Evolutionary conservation across 108 stramenopile genomes (phyloP).

Genomic region (Nannochloropsis salina): DNA sequence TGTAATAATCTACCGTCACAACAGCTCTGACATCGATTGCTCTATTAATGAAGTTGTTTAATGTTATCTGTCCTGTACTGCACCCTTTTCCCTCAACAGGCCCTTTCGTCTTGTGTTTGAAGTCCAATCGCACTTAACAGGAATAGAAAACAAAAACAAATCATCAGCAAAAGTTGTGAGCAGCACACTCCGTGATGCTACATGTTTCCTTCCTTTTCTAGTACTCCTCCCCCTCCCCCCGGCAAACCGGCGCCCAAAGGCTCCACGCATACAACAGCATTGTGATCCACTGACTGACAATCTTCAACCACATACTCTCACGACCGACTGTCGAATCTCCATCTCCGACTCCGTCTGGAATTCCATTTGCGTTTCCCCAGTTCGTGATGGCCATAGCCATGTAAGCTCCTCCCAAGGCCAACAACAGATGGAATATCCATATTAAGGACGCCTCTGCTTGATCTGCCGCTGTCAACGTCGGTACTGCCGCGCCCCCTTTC

Average conservation of each 20-base stretch:
- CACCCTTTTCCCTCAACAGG: no score
- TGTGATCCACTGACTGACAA: conserved; percentile 14
- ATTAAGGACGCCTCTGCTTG: neutral
- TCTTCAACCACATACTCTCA: conserved; percentile 20
- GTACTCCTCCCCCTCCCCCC: conserved; percentile 20
- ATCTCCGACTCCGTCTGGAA: neutral
- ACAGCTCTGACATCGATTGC: no score
- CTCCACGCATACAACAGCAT: neutral
- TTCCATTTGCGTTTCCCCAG: conserved; percentile 20
- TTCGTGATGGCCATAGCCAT: neutral
- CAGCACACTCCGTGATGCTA: neutral
- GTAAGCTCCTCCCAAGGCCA: neutral
- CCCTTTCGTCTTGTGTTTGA: no score
- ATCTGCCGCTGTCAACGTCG: neutral
- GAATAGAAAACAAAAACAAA: neutral
- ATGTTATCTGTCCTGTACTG: no score
- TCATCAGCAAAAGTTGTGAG: neutral
- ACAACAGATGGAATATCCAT: neutral
- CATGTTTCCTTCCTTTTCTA: neutral
- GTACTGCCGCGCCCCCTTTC: neutral
- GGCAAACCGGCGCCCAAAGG: conserved; percentile 12
- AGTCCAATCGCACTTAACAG: neutral
- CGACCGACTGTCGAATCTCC: neutral
- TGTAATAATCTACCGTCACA: no score
- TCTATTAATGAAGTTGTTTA: no score